Evolutionary conservation across 768 basidiomycete genomes (phyloP).

Genomic region (Suillus clintonianus): DNA sequence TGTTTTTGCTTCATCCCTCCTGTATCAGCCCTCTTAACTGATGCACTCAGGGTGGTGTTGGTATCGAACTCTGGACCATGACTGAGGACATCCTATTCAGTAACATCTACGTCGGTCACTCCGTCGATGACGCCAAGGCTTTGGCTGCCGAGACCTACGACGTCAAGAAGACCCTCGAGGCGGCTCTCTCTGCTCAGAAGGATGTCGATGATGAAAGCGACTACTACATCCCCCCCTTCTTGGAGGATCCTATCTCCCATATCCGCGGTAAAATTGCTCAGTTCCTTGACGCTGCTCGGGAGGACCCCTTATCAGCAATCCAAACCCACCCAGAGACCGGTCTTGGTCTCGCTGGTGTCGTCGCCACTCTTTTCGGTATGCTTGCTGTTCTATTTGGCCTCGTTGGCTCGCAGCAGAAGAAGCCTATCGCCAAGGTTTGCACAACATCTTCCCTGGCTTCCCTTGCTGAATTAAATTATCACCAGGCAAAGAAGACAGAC

Average conservation of each 20-base stretch:
- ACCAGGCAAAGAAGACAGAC: constrained; percentile 78
- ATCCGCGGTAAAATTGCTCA: constrained; percentile 74
- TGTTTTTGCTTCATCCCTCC: background rate
- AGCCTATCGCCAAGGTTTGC: constrained; percentile 68
- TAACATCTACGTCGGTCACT: constrained; percentile 94
- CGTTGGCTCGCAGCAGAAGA: constrained; percentile 71
- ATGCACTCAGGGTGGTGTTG: constrained; percentile 76
- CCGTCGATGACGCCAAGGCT: constrained; percentile 77
- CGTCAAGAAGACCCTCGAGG: constrained; percentile 85
- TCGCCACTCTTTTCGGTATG: constrained; percentile 85
- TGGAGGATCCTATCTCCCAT: constrained; percentile 50
- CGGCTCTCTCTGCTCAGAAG: constrained; percentile 46
- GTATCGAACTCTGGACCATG: constrained; percentile 99
- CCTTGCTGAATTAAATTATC: background rate
- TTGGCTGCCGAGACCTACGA: constrained; percentile 89
- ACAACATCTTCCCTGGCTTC: background rate
- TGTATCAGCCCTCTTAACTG: constrained; percentile 5
- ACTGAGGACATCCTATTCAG: constrained; percentile 92
- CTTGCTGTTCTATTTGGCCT: constrained; percentile 78
- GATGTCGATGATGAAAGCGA: constrained; percentile 48
- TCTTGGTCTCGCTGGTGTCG: constrained; percentile 67
- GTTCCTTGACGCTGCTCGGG: constrained; percentile 78
- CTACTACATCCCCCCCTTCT: constrained; percentile 51
- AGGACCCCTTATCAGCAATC: constrained; percentile 80
- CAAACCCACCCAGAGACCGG: constrained; percentile 89